Base-by-base conservation (phyloP, 2,329 filamentous ascomycete species). In the Esteya vermicola region DNA sequence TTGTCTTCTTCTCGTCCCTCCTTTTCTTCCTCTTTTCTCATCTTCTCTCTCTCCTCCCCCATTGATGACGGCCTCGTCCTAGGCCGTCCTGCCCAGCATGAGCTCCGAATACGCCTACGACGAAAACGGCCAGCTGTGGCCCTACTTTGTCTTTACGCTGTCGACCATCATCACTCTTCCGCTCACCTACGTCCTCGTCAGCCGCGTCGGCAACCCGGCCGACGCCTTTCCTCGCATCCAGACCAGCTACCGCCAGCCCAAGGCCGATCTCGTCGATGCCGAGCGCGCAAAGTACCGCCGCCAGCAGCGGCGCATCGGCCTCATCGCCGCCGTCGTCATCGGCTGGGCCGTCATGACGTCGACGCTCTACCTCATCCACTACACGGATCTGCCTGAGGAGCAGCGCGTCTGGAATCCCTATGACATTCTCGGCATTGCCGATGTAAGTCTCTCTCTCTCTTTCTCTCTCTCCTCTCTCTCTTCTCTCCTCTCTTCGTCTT, bases 81-180 rank as follows among this genome's bases (percentile, higher is more conserved):
- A 21, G n/a, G n/a, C 12, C 26, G 21, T 18, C 26, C n/a, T 10
- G 38, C 28, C 33, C 64, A 78, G 67, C 59, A 91, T 91, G 78
- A 88, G 81, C 57, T 85, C 83, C 55, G 89, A 96, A 63, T 98
- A 98, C 71, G 93, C 84, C 54, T 98, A 98, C 67, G 91, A 98
- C 73, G 84, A 94, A 58, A 78, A 91, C 75, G 88, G 86, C 53
- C 85, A 95, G 74, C 95, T 95, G 69, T 98, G 95, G 70, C 91
- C 93, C 51, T 94, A 93, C 74, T 98, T 98, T 69, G 81, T 96
- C 63, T 78, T 95, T 57, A 95, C 88, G 33, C 72, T 96, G 54
- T 78, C 81, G 47, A 78, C 80, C 54, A 76, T 98, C 50, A 73
- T 95, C 61, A 95, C 91, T 26, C 64, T 94, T 43, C 88, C 89